Evolutionary conservation across 352 stramenopile species (phyloP).

Genomic region (Globisporangium splendens): DNA sequence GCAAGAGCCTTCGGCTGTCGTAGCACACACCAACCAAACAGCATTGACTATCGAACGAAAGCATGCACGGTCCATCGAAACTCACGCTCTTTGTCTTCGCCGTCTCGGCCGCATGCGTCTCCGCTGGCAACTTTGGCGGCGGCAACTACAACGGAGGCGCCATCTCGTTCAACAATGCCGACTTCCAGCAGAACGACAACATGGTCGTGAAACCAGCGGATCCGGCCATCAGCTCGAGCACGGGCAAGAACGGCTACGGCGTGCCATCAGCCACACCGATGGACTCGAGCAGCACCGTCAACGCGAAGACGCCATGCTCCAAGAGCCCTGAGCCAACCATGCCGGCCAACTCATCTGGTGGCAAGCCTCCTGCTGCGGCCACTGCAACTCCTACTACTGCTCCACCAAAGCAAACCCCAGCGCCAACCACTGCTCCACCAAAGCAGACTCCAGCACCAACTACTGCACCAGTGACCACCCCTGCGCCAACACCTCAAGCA

Average conservation of each 20-base stretch:
- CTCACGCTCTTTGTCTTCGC: slow-evolving; percentile 15
- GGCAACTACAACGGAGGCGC: slow-evolving; percentile 12
- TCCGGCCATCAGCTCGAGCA: slow-evolving; percentile 8
- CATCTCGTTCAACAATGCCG: slow-evolving; percentile 17
- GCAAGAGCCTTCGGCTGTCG: slow-evolving; percentile 2
- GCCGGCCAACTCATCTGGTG: slow-evolving; percentile 1
- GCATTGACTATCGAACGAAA: background rate
- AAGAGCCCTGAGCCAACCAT: slow-evolving; percentile 8
- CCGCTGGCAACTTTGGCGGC: slow-evolving; percentile 1
- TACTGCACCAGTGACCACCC: slow-evolving; percentile 2
- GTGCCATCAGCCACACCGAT: slow-evolving; percentile 2
- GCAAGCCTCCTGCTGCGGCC: background rate
- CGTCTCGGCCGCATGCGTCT: slow-evolving; percentile 7
- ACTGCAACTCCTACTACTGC: background rate
- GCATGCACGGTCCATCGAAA: slow-evolving; percentile 15
- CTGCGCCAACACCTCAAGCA: slow-evolving; percentile 14
- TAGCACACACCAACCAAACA: background rate
- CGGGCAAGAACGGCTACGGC: slow-evolving; percentile 6
- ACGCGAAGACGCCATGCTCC: slow-evolving; percentile 2
- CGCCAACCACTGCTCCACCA: slow-evolving; percentile 5
- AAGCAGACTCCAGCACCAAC: background rate
- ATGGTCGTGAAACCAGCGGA: slow-evolving; percentile 13
- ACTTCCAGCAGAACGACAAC: slow-evolving; percentile 20
- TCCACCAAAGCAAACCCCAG: slow-evolving; percentile 7
- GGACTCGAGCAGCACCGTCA: background rate